These are phyloP conservation scores for Boletus pseudo-olivaceus DNA, from an alignment of 768 basidiomycete species.

Conservation along the genomic window DNA sequence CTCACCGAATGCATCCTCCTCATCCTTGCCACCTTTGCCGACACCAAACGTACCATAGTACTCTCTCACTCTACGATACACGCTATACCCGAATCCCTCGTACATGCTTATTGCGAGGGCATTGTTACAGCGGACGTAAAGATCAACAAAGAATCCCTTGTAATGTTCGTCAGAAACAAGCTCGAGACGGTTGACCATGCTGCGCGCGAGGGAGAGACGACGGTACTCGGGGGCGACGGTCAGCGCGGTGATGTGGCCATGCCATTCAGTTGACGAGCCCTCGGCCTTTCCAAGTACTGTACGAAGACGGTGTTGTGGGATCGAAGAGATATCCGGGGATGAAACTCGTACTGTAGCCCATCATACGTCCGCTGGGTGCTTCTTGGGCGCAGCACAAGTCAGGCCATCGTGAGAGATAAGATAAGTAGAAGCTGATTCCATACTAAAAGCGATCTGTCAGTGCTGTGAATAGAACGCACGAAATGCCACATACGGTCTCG, in stretches of 20 bases:
- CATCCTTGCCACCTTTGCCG: slow-evolving; percentile 74
- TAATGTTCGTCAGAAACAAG: slow-evolving; percentile 77
- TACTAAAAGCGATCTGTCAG: slow-evolving; percentile 48
- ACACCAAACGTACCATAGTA: slow-evolving; percentile 80
- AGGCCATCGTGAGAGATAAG: slow-evolving; percentile 87
- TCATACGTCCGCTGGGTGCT: slow-evolving; percentile 76
- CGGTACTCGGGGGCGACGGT: slow-evolving; percentile 94
- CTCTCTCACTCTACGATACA: slow-evolving; percentile 85
- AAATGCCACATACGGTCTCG: slow-evolving; percentile 68
- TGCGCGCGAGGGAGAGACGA: slow-evolving; percentile 78
- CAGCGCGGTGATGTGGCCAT: slow-evolving; percentile 93
- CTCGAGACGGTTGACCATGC: slow-evolving; percentile 86
- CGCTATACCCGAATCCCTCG: slow-evolving; percentile 88
- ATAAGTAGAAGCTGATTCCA: slow-evolving; percentile 83
- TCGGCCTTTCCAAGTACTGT: slow-evolving; percentile 94
- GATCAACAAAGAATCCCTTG: slow-evolving; percentile 88
- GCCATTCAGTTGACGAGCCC: slow-evolving; percentile 71
- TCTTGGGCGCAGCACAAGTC: slow-evolving; percentile 85
- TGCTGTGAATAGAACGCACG: not conserved
- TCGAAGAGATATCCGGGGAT: slow-evolving; percentile 4
- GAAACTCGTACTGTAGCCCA: slow-evolving; percentile 80
- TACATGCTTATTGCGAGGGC: slow-evolving; percentile 85
- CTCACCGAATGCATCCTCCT: slow-evolving; percentile 90
- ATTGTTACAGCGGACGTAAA: slow-evolving; percentile 92
- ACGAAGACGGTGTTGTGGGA: not conserved